A percentile compares a stretch with the other conserved stretches of the same genome.
Conservation (phyloP, 2,329 filamentous ascomycete genomes). For the Leptodontidium sp. region DNA sequence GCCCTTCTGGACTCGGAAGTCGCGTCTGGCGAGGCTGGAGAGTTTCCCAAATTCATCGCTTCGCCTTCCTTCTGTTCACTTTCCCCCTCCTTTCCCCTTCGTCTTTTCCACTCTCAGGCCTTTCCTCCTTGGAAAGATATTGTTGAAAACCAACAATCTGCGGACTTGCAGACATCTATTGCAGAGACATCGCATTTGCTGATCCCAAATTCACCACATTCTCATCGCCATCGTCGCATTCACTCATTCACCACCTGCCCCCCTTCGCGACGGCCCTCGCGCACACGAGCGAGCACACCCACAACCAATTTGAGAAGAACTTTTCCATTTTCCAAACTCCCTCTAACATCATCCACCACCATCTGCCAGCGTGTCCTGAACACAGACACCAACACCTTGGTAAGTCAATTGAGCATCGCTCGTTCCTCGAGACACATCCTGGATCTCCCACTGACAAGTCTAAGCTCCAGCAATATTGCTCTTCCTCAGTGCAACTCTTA, state of each 20-base stretch:
- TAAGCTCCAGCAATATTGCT: constrained; percentile 2
- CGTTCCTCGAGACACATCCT: background rate
- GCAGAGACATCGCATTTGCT: background rate
- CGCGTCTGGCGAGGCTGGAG: background rate
- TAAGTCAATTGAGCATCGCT: background rate
- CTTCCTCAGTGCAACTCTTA: background rate
- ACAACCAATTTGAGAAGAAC: background rate
- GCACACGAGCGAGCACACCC: background rate
- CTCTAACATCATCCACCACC: background rate
- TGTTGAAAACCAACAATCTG: background rate
- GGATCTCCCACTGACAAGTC: background rate
- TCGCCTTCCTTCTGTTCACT: constrained; percentile 3
- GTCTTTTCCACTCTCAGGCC: background rate
- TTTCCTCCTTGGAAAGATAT: background rate
- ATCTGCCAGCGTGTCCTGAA: constrained; percentile 5
- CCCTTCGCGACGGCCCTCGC: background rate
- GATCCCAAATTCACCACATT: background rate
- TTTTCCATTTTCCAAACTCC: background rate
- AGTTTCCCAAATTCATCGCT: background rate
- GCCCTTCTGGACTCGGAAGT: background rate
- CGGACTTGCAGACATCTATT: background rate
- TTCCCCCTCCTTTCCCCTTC: background rate
- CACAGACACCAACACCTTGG: background rate
- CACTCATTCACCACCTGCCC: constrained; percentile 4
- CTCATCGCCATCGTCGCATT: background rate